Conservation (phyloP, 148 eudicot genomes). For the Heliosperma pusillum region DNA sequence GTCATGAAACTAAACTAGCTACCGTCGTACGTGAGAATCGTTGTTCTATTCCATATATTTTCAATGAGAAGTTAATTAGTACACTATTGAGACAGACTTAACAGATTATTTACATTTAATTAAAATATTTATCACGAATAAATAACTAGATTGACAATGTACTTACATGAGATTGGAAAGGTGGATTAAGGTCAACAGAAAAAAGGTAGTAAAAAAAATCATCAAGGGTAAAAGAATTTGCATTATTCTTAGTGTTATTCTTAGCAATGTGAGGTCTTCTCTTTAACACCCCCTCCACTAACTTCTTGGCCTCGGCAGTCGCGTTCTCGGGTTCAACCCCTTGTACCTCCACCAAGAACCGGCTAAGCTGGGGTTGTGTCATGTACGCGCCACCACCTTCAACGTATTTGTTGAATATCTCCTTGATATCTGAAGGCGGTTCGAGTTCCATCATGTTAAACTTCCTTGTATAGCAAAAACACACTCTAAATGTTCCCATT, state of each 20-base stretch:
- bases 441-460: slow-evolving; percentile 49
- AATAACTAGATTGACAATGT: neutral
- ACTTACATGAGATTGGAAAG: slow-evolving; percentile 49
- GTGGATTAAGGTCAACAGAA: slow-evolving; percentile 63
- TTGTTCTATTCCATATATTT: too few species aligned
- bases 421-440: slow-evolving; percentile 64
- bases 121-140: too few species aligned
- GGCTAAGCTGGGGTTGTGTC: slow-evolving; percentile 54
- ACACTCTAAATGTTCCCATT: slow-evolving; percentile 66
- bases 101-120: too few species aligned
- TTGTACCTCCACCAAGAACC: slow-evolving; percentile 52
- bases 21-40: too few species aligned
- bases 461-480: slow-evolving; percentile 62
- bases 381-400: slow-evolving; percentile 48
- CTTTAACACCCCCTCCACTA: slow-evolving; percentile 47
- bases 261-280: slow-evolving; percentile 50
- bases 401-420: slow-evolving; percentile 41
- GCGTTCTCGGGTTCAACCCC: slow-evolving; percentile 27
- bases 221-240: slow-evolving; percentile 47
- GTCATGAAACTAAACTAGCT: too few species aligned
- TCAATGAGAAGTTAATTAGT: too few species aligned
- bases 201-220: slow-evolving; percentile 69
- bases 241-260: slow-evolving; percentile 39
- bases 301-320: slow-evolving; percentile 31
- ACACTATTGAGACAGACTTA: too few species aligned